These are phyloP conservation scores for Protomyces pachydermus DNA, from an alignment of 1,139 yeast species.

Conservation along the genomic window DNA sequence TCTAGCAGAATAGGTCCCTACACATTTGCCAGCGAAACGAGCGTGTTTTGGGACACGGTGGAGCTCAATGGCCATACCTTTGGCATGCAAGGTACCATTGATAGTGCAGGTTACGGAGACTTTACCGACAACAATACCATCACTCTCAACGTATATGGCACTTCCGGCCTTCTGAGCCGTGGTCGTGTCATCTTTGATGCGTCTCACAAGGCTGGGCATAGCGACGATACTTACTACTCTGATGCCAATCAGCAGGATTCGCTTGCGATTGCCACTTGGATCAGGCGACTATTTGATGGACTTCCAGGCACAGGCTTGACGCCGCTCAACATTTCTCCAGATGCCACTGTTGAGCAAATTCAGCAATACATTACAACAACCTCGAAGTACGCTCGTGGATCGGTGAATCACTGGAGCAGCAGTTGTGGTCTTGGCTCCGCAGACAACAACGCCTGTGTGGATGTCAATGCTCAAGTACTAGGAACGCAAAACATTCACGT, in stretches of 20 bases:
- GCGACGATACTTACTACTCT: constrained; percentile 2
- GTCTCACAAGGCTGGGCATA: background rate
- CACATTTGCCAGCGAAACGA: constrained; percentile 5
- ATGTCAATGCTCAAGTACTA: background rate
- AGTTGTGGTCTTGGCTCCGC: background rate
- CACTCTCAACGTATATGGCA: constrained; percentile 3
- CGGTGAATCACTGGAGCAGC: constrained; percentile 5
- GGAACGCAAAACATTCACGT: constrained; percentile 7
- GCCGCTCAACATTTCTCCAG: constrained; percentile 1
- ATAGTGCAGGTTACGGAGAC: background rate
- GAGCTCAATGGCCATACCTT: background rate
- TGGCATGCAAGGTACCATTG: constrained; percentile 5
- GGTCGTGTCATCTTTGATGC: background rate
- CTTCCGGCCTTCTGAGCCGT: background rate
- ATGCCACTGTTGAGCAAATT: constrained; percentile 1
- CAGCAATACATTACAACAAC: constrained; percentile 5
- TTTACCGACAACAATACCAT: background rate
- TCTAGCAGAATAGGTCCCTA: constrained; percentile 4
- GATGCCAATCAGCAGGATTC: background rate
- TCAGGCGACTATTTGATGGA: background rate
- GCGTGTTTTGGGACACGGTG: background rate
- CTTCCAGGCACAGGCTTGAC: background rate
- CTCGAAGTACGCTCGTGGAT: background rate
- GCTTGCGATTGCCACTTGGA: constrained; percentile 3
- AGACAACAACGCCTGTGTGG: background rate